Percentiles rank a stretch among this genome's conserved stretches.
These are phyloP conservation scores for Porpolomopsis calyptriformis DNA, from an alignment of 768 basidiomycete genomes.

Conservation along the genomic window DNA sequence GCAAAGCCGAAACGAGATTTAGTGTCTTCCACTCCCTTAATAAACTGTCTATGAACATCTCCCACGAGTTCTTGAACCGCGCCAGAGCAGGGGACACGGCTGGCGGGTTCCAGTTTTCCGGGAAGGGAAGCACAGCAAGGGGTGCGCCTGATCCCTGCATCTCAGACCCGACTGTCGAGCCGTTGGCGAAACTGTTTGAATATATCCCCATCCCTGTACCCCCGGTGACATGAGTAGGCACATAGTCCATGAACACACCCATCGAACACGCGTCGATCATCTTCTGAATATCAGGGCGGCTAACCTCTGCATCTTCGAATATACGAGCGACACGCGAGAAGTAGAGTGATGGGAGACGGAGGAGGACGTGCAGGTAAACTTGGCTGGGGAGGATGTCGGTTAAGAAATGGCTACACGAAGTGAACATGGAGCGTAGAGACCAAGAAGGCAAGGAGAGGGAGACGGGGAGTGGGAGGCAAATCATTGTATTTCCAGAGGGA, in stretches of 20 bases:
- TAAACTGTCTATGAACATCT: slow-evolving; percentile 59
- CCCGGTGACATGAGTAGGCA: background rate
- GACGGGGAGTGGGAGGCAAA: background rate
- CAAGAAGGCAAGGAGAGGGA: background rate
- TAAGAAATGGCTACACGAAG: slow-evolving; percentile 15
- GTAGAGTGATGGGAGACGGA: slow-evolving; percentile 69
- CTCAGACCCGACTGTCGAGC: slow-evolving; percentile 14
- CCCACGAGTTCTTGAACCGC: slow-evolving; percentile 62
- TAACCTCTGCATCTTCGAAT: slow-evolving; percentile 70
- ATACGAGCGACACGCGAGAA: slow-evolving; percentile 69
- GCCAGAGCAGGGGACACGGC: slow-evolving; percentile 53
- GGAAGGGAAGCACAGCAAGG: slow-evolving; percentile 31
- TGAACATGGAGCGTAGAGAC: slow-evolving; percentile 6
- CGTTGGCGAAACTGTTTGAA: background rate
- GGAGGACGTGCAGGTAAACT: slow-evolving; percentile 38
- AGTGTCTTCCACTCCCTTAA: slow-evolving; percentile 64
- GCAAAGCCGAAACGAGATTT: slow-evolving; percentile 62
- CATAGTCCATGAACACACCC: slow-evolving; percentile 1
- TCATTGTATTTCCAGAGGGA: background rate
- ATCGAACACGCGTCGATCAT: slow-evolving; percentile 36
- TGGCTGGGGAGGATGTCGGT: slow-evolving; percentile 32
- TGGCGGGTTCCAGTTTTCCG: slow-evolving; percentile 43
- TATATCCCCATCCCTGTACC: background rate
- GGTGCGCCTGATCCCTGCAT: slow-evolving; percentile 13
- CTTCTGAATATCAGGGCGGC: slow-evolving; percentile 55